Evolutionary conservation across 352 stramenopile species (phyloP).

Genomic region (Globisporangium megalacanthum): DNA sequence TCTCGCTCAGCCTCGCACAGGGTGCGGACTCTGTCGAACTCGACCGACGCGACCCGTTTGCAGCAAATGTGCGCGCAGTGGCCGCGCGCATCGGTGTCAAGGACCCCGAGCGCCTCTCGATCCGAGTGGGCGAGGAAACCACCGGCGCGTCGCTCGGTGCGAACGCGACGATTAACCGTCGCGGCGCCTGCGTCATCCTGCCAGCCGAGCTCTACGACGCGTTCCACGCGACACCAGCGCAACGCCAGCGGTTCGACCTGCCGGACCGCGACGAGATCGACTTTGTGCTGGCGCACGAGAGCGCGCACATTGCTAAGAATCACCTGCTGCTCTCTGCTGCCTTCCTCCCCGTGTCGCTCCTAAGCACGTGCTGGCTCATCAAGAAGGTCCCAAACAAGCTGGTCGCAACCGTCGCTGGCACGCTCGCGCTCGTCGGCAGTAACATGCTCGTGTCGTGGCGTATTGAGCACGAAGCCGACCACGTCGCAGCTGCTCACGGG

Average conservation of each 20-base stretch:
- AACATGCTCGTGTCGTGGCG: conserved; percentile 75
- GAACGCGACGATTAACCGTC: conserved; percentile 48
- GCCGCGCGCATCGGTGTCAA: conserved; percentile 59
- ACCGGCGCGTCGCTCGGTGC: conserved; percentile 56
- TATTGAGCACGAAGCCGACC: conserved; percentile 76
- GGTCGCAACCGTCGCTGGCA: conserved; percentile 40
- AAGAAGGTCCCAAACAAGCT: conserved; percentile 72
- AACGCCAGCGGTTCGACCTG: conserved; percentile 48
- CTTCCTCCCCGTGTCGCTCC: conserved; percentile 57
- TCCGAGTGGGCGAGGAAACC: conserved; percentile 58
- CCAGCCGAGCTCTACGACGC: conserved; percentile 76
- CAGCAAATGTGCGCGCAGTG: conserved; percentile 54
- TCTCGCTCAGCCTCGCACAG: conserved; percentile 53
- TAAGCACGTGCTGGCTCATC: conserved; percentile 40
- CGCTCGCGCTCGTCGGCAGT: conserved; percentile 34
- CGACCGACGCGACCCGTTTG: conserved; percentile 49
- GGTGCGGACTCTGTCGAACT: conserved; percentile 50
- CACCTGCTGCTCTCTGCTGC: conserved; percentile 58
- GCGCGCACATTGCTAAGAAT: conserved; percentile 78
- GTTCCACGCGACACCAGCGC: conserved; percentile 49
- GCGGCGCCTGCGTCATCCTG: conserved; percentile 65
- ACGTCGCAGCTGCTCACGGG: conserved; percentile 59
- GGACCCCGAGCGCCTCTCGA: conserved; percentile 57
- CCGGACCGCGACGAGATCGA: conserved; percentile 71
- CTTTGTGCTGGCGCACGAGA: conserved; percentile 81